A percentile compares a stretch with the other conserved stretches of the same genome.
Conservation (phyloP, 768 basidiomycete genomes). For the Tremella yokohamensis region DNA sequence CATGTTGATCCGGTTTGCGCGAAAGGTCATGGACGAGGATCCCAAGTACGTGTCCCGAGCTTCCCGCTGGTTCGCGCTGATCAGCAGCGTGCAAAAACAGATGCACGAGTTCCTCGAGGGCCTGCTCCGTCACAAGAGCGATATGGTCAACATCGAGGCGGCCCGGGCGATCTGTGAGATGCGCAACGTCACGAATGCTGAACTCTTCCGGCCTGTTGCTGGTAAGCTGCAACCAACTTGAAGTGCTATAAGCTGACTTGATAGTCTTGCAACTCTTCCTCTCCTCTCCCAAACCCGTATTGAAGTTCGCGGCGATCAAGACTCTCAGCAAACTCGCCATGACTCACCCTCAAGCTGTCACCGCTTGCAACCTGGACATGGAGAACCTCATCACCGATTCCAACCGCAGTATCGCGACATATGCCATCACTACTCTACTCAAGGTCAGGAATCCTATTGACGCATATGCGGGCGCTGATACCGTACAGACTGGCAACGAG, state of each 20-base stretch:
- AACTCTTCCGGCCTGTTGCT: constrained; percentile 81
- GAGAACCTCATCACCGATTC: constrained; percentile 93
- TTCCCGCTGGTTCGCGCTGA: no score
- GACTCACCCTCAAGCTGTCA: constrained; percentile 78
- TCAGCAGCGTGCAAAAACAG: constrained; percentile 73
- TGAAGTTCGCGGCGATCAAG: constrained; percentile 96
- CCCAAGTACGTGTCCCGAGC: constrained; percentile 68
- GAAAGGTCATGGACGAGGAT: constrained; percentile 99
- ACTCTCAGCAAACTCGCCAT: constrained; percentile 86
- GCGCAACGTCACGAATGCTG: constrained; percentile 71
- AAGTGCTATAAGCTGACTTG: constrained; percentile 17
- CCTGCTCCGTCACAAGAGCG: constrained; percentile 96
- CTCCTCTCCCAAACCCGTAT: constrained; percentile 86
- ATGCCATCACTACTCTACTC: constrained; percentile 95
- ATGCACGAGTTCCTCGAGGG: constrained; percentile 92
- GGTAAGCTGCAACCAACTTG: constrained; percentile 56
- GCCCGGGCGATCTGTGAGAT: constrained; percentile 96
- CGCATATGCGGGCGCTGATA: not conserved
- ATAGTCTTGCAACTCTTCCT: constrained; percentile 91
- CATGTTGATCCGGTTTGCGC: constrained; percentile 96
- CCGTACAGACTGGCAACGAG: constrained; percentile 84
- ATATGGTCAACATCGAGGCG: constrained; percentile 99
- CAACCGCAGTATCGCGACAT: constrained; percentile 94
- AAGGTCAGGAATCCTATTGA: constrained; percentile 60
- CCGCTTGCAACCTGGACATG: constrained; percentile 90